Base-by-base conservation (phyloP, 2,329 filamentous ascomycete species). In the Salinomyces thailandicus region DNA sequence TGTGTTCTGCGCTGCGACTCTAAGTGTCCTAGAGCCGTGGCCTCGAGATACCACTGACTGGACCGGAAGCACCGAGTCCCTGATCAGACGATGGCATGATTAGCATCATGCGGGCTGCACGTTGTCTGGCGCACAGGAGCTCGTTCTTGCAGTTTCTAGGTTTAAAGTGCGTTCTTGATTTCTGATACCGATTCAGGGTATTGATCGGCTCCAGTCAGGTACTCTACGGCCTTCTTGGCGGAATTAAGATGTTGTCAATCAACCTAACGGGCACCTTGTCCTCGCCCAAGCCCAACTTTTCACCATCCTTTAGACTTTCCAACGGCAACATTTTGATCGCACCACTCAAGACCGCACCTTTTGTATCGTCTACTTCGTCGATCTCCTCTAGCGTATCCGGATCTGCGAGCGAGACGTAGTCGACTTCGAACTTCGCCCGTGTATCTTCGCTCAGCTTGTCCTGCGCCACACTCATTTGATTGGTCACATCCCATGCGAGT, bases 351-450 rank as follows among this genome's bases (percentile, higher is more conserved):
- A 98, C 81, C 0, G 81, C 87, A 2, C 89, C 89, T 45, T 67
- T 75, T 0, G 63, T 61, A 0, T 71, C 68, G 52, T 94, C 82
- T 2, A 96, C 72, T 9, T 63, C 57, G 0, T 81, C 71, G 2
- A 94, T 52, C 62, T 96, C 89, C 42, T 83, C 73, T 64, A 98
- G 75, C 0, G 79, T 81, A 6, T 85, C 77, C 1, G 85, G 83
- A 51, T 96, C 85, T 0, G 89, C 82, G 17, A 98, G 69, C 12
- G 86, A 93, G 38, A 98, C 75, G 58, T 98, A 98, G 58, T 96
- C 89, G 6, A 95, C 71, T 55, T 93, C 82, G 43, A 86, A 91
- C 34, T 67, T 63, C 3, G 78, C 82, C 33, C 85, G 69, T 54
- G 81, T 63, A 19, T 63, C 60, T 0, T 77, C 72, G 1, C 63